These are phyloP conservation scores for Trichoderma parareesei DNA, from an alignment of 495 filamentous ascomycete species.

Conservation along the genomic window DNA sequence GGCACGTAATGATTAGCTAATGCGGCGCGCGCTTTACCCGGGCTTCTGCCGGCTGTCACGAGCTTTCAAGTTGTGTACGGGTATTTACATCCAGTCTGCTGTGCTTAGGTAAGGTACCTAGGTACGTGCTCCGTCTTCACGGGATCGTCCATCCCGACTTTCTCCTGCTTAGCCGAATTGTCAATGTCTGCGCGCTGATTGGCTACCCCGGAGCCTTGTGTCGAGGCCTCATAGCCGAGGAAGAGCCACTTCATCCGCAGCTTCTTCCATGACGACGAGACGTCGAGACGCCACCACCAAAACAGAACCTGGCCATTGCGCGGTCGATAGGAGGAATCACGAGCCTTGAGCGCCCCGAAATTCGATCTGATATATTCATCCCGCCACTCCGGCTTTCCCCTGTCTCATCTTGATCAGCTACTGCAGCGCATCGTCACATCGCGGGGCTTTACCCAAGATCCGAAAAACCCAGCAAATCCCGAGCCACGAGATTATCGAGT, in stretches of 20 bases:
- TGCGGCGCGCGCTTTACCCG: neutral
- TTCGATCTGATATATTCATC: neutral
- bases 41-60: neutral
- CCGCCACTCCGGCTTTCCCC: neutral
- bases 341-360: neutral
- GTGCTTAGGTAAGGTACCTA: no score
- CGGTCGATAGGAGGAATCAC: neutral
- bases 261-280: constrained; percentile 2
- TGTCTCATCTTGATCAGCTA: neutral
- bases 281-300: neutral
- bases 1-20: constrained; percentile 1
- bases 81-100: no score
- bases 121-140: no score
- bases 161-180: constrained; percentile 9
- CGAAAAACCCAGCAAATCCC: neutral
- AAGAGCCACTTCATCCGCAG: constrained; percentile 2
- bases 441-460: neutral
- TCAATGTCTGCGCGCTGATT: neutral
- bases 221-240: constrained; percentile 1
- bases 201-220: neutral
- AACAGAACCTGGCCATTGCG: neutral
- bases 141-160: neutral
- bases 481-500: neutral
- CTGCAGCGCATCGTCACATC: neutral
- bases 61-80: neutral